phyloP scores from a whole-genome alignment of 106 monocot species.

The Acorus calamus region DNA sequence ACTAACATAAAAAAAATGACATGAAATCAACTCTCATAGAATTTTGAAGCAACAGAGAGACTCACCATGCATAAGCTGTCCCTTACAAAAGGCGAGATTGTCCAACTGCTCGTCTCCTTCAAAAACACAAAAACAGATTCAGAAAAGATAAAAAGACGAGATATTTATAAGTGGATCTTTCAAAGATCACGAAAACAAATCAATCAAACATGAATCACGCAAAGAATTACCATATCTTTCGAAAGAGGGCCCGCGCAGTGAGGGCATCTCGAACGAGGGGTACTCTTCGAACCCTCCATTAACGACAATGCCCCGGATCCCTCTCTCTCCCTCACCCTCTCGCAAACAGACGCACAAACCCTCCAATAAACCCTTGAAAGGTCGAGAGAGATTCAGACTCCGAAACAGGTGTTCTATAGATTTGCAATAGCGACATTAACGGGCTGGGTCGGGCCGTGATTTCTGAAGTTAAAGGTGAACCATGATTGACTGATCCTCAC shows the following conservation, averaged over 20 bases:
- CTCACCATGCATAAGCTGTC: slow-evolving; percentile 79
- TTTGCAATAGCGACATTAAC: no score
- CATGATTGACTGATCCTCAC: no score
- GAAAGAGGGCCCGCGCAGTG: slow-evolving; percentile 77
- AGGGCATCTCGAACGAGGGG: slow-evolving; percentile 29
- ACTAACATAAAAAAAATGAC: no score
- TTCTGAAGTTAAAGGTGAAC: no score
- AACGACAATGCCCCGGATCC: no score
- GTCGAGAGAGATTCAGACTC: no score
- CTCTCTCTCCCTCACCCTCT: no score
- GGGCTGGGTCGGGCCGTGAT: no score
- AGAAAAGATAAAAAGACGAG: slow-evolving; percentile 6
- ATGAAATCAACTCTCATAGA: no score
- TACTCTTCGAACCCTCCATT: not conserved
- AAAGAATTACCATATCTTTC: slow-evolving; percentile 51
- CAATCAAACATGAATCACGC: not conserved
- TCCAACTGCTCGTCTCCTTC: slow-evolving; percentile 80
- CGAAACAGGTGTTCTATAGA: no score
- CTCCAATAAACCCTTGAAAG: no score
- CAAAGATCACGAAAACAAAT: slow-evolving; percentile 2
- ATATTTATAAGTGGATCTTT: not conserved
- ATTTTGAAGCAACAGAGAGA: not conserved
- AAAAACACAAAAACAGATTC: slow-evolving; percentile 2
- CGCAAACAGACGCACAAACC: no score
- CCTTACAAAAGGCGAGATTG: slow-evolving; percentile 59